These are phyloP conservation scores for Moesziomyces sp. DNA, from an alignment of 1,284 basidiomycete species.

Conservation along the genomic window DNA sequence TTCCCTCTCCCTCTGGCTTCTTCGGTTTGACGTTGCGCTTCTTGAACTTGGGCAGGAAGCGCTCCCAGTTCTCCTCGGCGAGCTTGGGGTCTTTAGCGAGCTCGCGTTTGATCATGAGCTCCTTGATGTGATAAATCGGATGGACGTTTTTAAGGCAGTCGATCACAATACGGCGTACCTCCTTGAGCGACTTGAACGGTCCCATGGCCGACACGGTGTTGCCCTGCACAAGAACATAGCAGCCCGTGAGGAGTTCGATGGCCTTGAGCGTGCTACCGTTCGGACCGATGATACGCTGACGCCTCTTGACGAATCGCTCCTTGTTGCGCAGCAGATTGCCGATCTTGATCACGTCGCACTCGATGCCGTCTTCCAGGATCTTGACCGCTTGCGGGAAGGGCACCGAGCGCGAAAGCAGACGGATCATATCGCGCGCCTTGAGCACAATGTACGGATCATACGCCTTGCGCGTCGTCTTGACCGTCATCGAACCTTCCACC, in stretches of 20 bases:
- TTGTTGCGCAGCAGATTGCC: constrained; percentile 94
- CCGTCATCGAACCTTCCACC: constrained; percentile 96
- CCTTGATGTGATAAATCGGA: constrained; percentile 99
- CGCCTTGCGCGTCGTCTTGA: constrained; percentile 94
- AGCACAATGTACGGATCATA: constrained; percentile 95
- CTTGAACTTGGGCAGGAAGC: constrained; percentile 96
- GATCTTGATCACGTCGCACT: constrained; percentile 98
- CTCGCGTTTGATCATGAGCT: constrained; percentile 98
- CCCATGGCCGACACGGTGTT: constrained; percentile 99
- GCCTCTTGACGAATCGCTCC: constrained; percentile 93
- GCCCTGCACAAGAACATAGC: constrained; percentile 97
- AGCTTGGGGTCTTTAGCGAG: constrained; percentile 98
- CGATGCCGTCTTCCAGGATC: constrained; percentile 87
- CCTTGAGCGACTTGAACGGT: constrained; percentile 91
- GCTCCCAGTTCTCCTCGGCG: constrained; percentile 92
- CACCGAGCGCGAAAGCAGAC: constrained; percentile 91
- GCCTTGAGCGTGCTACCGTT: constrained; percentile 98
- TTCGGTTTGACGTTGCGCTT: constrained; percentile 86
- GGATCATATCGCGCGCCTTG: constrained; percentile 95
- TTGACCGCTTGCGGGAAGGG: constrained; percentile 84
- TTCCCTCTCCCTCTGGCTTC: constrained; percentile 56
- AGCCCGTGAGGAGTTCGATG: constrained; percentile 94
- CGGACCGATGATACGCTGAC: constrained; percentile 96
- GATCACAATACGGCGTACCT: constrained; percentile 91
- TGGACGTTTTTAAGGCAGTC: constrained; percentile 99